Base-by-base conservation (phyloP, 768 basidiomycete genomes). In the Hericium alpestre region DNA sequence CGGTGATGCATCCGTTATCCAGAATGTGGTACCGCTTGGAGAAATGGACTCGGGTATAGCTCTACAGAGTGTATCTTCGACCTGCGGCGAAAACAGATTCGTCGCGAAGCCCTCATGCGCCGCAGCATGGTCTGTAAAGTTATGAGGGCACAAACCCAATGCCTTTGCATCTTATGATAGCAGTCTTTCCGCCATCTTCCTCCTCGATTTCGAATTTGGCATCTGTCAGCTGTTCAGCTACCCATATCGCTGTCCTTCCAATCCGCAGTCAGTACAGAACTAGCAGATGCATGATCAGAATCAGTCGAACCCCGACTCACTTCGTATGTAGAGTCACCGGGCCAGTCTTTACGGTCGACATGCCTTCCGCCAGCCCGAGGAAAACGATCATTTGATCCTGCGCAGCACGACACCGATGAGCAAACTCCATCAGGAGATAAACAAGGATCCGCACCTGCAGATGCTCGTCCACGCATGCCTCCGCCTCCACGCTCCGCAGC, bases 381-480 rank as follows among this genome's bases (percentile, higher is more conserved):
- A 88, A 83, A 39, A 90, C 78, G 49, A 90, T 81, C 18, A 90
- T 83, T 64, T 90, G 88, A 67, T 91, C 89, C 74, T 88, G 74
- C 16, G 76, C 61, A 71, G 72, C 74, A 9, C 27, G n/a, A 43
- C 10, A 10, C 12, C 20, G 20, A 15, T 27, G 37, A 22, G n/a
- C 13, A 47, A 38, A 32, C 11, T 27, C 22, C 7, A 18, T 22
- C 8, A 5, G 20, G 13, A 12, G 10, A 20, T 38, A 39, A 0
- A 57, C 38, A 25, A 15, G 25, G 25, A 16, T n/a, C 59, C 66
- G 32, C 23, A 80, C 82, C 76, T 87, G 79, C 63, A 80, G 56
- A 64, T 77, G 72, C 57, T 79, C 88, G 59, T 91, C 89, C 1
- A 90, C 82, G 61, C 84, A 87, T 27, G 86, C 87, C 6, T 76